Conservation (phyloP, 108 stramenopile genomes). For the Cyclotella cryptica region DNA sequence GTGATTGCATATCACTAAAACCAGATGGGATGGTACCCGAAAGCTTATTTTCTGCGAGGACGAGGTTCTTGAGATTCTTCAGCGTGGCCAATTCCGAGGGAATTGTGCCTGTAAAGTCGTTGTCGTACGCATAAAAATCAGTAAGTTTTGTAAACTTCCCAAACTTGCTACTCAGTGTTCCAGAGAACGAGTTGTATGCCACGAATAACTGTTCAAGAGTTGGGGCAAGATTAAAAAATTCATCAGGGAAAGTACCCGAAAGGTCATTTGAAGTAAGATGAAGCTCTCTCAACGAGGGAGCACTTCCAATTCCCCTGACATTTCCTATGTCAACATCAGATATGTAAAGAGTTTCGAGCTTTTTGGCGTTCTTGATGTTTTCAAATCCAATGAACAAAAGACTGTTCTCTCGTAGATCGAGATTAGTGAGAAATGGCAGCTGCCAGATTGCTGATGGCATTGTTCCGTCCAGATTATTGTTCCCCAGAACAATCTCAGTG, state of each 20-base stretch:
- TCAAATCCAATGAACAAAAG: constrained; percentile 53
- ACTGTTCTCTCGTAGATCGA: constrained; percentile 52
- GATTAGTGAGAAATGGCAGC: constrained; percentile 45
- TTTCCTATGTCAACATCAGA: constrained; percentile 52
- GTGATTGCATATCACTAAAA: constrained; percentile 56
- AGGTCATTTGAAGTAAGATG: constrained; percentile 57
- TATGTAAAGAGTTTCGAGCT: constrained; percentile 56
- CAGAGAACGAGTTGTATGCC: constrained; percentile 68
- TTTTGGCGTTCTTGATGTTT: constrained; percentile 56
- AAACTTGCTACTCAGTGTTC: constrained; percentile 60
- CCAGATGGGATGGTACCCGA: constrained; percentile 66
- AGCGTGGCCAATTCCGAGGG: constrained; percentile 59
- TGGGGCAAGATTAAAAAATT: constrained; percentile 56
- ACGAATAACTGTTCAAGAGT: constrained; percentile 55
- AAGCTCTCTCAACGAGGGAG: constrained; percentile 55
- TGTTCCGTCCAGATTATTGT: constrained; percentile 59
- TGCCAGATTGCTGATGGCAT: constrained; percentile 64
- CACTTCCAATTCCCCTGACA: constrained; percentile 57
- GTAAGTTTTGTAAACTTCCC: constrained; percentile 60
- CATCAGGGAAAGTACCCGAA: constrained; percentile 56
- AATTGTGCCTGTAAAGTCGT: constrained; percentile 63
- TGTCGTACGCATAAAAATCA: constrained; percentile 54
- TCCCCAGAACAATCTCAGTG: constrained; percentile 35
- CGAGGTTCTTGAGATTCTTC: constrained; percentile 51
- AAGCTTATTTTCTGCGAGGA: constrained; percentile 61